These are phyloP conservation scores for Saccharomycopsis sp. DNA, from an alignment of 805 yeast species.

Conservation along the genomic window DNA sequence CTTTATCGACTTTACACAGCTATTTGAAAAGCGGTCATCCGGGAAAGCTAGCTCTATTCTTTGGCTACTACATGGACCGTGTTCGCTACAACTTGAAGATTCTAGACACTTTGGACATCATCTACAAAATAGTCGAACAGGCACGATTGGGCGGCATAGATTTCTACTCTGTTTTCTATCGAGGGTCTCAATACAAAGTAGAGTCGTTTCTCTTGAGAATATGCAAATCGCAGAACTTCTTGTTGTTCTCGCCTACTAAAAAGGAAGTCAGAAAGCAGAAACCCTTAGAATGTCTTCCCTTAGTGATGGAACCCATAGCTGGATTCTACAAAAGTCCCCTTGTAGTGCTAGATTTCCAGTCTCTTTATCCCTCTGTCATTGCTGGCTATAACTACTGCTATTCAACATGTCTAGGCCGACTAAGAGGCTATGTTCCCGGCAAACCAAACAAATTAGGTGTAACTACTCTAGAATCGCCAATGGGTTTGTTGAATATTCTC, in stretches of 20 bases:
- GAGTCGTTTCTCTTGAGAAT: constrained; percentile 76
- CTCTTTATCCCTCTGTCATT: constrained; percentile 86
- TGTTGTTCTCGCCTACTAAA: constrained; percentile 74
- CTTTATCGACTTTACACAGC: constrained; percentile 28
- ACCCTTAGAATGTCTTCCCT: constrained; percentile 80
- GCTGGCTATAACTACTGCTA: constrained; percentile 89
- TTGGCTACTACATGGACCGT: constrained; percentile 42
- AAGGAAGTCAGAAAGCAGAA: constrained; percentile 76
- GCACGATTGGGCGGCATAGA: constrained; percentile 86
- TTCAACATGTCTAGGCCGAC: constrained; percentile 60
- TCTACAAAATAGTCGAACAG: constrained; percentile 70
- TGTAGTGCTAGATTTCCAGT: constrained; percentile 87
- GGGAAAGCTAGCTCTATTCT: constrained; percentile 30
- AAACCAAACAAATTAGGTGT: constrained; percentile 46
- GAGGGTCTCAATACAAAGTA: constrained; percentile 94
- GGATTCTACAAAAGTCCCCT: constrained; percentile 83
- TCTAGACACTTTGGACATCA: constrained; percentile 54
- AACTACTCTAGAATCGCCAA: constrained; percentile 41
- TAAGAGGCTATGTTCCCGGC: constrained; percentile 44
- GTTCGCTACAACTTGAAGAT: constrained; percentile 38
- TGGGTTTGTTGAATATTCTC: constrained; percentile 49
- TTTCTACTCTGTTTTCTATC: constrained; percentile 73
- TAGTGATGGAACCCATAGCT: constrained; percentile 89
- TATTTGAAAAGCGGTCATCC: constrained; percentile 6
- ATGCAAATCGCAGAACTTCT: constrained; percentile 66